Evolutionary conservation across 2,329 filamentous ascomycete species (phyloP), one percentile per base, ranked within the genome.

Genomic region (Dactylellina cionopaga): DNA sequence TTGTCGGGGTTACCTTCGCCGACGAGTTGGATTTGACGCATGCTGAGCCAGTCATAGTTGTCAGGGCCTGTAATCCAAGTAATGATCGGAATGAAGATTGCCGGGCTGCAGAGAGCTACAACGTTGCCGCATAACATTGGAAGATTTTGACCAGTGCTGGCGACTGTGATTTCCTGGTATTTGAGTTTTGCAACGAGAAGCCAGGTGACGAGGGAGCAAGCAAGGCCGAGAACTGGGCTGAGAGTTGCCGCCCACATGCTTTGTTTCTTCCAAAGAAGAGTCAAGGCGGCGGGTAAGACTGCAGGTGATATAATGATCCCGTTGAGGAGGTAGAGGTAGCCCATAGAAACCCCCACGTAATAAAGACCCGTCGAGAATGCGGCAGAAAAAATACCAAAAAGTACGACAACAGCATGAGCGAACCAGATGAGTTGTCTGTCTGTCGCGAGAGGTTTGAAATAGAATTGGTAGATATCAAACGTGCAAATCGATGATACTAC

Each of bases 61-160:
- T 93, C 89, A 6, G 83, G 78, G 11, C 86, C 86, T 68, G 92
- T 88, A 11, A 85, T 81, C 56, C 89, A 85, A 0, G 91, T 93
- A 10, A 96, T 83, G 41, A 94, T 73, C 0, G 92, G 91, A 5
- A 94, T 85, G 78, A 94, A 88, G 39, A 94, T 79, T 0, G 91
- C 74, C 0, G 92, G 92, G 0, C 90, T 89, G 3, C 96, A 87
- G 0, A 96, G 85, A 0, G 92, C 91, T 0, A 89, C 88, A 1
- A 96, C 91, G 75, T 96, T 96, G 29, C 92, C 92, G 0, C 90
- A 92, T 19, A 96, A 82, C 92, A 96, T 96, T 10, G 92, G 91
- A 74, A 91, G 87, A 81, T 96, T 96, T n/a, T 88, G 86, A 0
- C 92, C 92, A 0, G 91, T 94, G 75, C 89, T 91, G 0, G 82